Evolutionary conservation across 805 yeast genomes (phyloP).

Genomic region (Kazachstania africana): DNA sequence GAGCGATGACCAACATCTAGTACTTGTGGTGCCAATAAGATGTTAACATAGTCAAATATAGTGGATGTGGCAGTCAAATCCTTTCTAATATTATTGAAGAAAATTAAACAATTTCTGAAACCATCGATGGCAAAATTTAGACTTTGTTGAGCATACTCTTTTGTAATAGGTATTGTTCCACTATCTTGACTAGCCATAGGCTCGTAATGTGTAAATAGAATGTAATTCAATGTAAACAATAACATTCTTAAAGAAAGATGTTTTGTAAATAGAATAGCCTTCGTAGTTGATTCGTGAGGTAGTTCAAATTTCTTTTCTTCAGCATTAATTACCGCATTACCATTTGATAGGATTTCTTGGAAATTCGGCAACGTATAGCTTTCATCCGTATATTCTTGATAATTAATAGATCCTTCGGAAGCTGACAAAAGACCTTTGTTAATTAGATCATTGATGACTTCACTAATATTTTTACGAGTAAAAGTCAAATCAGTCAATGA

Average conservation of each 20-base stretch:
- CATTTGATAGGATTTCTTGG: slow-evolving; percentile 14
- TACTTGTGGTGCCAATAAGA: slow-evolving; percentile 38
- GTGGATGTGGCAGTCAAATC: slow-evolving; percentile 27
- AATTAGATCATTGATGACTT: slow-evolving; percentile 17
- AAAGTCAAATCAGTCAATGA: slow-evolving; percentile 26
- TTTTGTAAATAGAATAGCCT: slow-evolving; percentile 29
- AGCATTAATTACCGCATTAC: background rate
- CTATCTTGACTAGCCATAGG: slow-evolving; percentile 30
- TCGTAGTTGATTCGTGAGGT: slow-evolving; percentile 31
- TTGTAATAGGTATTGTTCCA: slow-evolving; percentile 25
- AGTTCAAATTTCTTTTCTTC: slow-evolving; percentile 26
- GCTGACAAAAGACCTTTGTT: slow-evolving; percentile 22
- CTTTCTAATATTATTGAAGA: slow-evolving; percentile 28
- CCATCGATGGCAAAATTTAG: slow-evolving; percentile 34
- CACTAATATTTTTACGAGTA: slow-evolving; percentile 21
- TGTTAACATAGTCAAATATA: slow-evolving; percentile 30
- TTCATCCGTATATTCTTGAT: slow-evolving; percentile 20
- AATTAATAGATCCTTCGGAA: slow-evolving; percentile 21
- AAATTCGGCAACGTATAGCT: slow-evolving; percentile 24
- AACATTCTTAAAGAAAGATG: slow-evolving; percentile 36
- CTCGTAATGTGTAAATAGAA: slow-evolving; percentile 34
- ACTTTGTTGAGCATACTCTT: slow-evolving; percentile 32
- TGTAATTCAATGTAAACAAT: slow-evolving; percentile 39
- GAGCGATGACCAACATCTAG: slow-evolving; percentile 45
- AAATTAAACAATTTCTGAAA: slow-evolving; percentile 30